phyloP scores from a whole-genome alignment of 371 early-diverging fungal genomes.

The Phascolomyces articulosus region DNA sequence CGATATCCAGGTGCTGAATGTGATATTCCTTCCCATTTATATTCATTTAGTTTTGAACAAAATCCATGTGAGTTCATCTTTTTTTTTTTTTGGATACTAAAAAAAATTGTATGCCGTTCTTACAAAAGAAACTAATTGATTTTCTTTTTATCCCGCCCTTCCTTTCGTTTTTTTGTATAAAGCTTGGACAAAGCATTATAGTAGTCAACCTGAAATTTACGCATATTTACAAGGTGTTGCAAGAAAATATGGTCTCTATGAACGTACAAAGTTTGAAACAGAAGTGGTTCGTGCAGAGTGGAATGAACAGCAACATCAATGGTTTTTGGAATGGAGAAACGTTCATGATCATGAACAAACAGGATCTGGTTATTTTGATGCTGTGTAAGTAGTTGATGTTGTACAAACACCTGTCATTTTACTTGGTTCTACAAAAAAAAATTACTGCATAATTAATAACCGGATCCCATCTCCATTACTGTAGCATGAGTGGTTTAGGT shows the following conservation, averaged over 20 bases:
- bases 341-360: slow-evolving; percentile 7
- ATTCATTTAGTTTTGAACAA: slow-evolving; percentile 52
- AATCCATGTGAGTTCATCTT: slow-evolving; percentile 39
- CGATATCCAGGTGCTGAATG: slow-evolving; percentile 60
- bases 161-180: too few relatives aligned
- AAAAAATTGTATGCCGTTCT: too few relatives aligned
- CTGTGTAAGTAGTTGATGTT: slow-evolving; percentile 42
- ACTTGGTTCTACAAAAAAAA: too few relatives aligned
- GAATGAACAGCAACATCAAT: slow-evolving; percentile 44
- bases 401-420: too few relatives aligned
- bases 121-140: too few relatives aligned
- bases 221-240: slow-evolving; percentile 53
- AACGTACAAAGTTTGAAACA: slow-evolving; percentile 50
- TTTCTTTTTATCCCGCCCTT: too few relatives aligned
- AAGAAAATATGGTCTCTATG: slow-evolving; percentile 47
- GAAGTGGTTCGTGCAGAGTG: slow-evolving; percentile 46
- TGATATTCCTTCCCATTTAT: slow-evolving; percentile 62
- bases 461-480: too few relatives aligned
- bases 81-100: too few relatives aligned
- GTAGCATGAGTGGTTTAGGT: slow-evolving; percentile 13
- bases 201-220: slow-evolving; percentile 51
- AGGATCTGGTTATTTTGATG: slow-evolving; percentile 25
- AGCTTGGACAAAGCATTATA: slow-evolving; percentile 55
- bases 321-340: slow-evolving; percentile 41
- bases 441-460: too few relatives aligned